Conservation (phyloP, 352 stramenopile species). For the Phytopythium boreale region DNA sequence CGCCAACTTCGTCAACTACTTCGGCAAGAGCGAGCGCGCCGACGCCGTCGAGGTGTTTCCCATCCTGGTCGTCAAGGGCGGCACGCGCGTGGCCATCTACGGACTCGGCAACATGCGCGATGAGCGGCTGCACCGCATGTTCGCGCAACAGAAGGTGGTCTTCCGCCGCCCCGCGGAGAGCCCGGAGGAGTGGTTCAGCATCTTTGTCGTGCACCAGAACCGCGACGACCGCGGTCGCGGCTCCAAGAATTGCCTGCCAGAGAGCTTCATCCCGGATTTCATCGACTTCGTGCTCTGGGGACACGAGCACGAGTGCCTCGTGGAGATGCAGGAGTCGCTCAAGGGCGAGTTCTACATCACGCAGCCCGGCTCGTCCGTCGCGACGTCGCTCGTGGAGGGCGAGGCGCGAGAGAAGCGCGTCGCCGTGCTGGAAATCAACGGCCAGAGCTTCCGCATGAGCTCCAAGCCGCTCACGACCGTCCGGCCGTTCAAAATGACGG, state of each 20-base stretch:
- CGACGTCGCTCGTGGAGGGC: conserved; percentile 92
- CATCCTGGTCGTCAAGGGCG: conserved; percentile 95
- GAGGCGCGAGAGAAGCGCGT: conserved; percentile 85
- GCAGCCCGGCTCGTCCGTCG: conserved; percentile 96
- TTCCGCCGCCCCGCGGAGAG: conserved; percentile 88
- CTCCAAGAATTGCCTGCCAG: conserved; percentile 96
- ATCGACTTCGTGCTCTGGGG: conserved; percentile 98
- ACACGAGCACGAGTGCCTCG: conserved; percentile 98
- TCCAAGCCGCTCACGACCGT: conserved; percentile 87
- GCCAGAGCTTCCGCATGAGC: conserved; percentile 88
- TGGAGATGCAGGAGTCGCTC: conserved; percentile 92
- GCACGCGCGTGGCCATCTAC: conserved; percentile 96
- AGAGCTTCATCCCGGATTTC: conserved; percentile 98
- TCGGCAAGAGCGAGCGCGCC: conserved; percentile 92
- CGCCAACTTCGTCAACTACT: conserved; percentile 99
- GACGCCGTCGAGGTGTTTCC: conserved; percentile 96
- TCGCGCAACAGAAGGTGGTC: conserved; percentile 93
- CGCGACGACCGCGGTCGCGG: conserved; percentile 90
- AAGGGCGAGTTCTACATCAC: conserved; percentile 96
- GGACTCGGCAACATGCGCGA: conserved; percentile 98
- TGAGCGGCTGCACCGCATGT: conserved; percentile 98
- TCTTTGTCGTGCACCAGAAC: conserved; percentile 99
- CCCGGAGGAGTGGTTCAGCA: conserved; percentile 93
- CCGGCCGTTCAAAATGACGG: conserved; percentile 91
- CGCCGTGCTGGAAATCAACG: conserved; percentile 86